Evolutionary conservation across 306 rosid species (phyloP), one percentile per base, ranked within the genome.

Genomic region (Glycine tomentella): DNA sequence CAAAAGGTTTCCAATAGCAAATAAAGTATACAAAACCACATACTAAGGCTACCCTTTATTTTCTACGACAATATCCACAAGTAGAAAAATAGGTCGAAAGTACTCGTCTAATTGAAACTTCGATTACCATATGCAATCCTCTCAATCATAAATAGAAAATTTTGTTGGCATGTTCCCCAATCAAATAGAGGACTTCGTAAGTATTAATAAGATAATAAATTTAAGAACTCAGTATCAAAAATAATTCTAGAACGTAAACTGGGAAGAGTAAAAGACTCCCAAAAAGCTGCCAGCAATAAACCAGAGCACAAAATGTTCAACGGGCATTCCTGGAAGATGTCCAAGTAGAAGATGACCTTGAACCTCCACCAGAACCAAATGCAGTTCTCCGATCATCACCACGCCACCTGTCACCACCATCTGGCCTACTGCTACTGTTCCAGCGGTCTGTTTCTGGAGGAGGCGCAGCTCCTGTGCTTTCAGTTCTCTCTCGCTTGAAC

Each of bases 321-420:
- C 86, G 92, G 46, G 88, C 87, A 0, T 86, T 79, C 88, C 90
- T 89, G 59, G 99, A 89, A 31, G 94, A 89, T 13, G 99, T 86
- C 99, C 98, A 93, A 2, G 94, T 62, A 3, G 97, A 71, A 1
- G 88, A 57, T 38, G 84, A 72, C 80, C 90, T 87, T 11, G 94
- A 55, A 44, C 90, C 85, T 14, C 89, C 93, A 10, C 84, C 87
- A 65, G 83, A 61, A 71, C 92, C 92, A 59, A 90, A 87, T 0
- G 86, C 50, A 2, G 90, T 31, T 77, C 68, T 88, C 2, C 92
- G 88, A 13, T 90, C 95, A 34, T 90, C 97, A 56, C 57, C 55
- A 49, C 97, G 93, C 99, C 99, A 95, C 84, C 86, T 90, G 59
- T 91, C 91, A 72, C 88, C 91, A 72, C 88, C 82, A 36, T 86